Base-by-base conservation (phyloP, 192 early-diverging fungal species). In the Chytriomyces sp. region DNA sequence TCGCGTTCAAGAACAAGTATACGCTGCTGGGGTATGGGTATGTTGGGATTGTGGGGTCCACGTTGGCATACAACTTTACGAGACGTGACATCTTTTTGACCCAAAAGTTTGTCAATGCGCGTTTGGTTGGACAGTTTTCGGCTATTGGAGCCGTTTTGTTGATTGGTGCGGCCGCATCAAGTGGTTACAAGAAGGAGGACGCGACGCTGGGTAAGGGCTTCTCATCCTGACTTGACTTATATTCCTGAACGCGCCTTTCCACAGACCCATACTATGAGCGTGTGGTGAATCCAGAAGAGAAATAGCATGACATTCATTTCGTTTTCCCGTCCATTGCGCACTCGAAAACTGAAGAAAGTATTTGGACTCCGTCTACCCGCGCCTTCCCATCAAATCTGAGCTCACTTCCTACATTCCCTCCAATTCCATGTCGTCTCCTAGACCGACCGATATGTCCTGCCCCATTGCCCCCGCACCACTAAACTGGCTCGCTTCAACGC, bases 371-470 rank as follows among this genome's bases (percentile, higher is more conserved):
- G n/a, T n/a, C n/a, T n/a, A n/a, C n/a, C n/a, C n/a, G n/a, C n/a
- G n/a, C n/a, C n/a, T n/a, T n/a, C n/a, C n/a, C n/a, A n/a, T n/a
- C n/a, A 58, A 32, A 26, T 30, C 52, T 5, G 52, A 10, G 28
- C 65, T 68, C 54, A 68, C 52, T 55, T 68, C 65, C 54, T 55
- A 30, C 65, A 68, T 68, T 17, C 65, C 65, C 36, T 68, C 52
- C 49, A 68, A 32, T 26, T 55, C 65, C 65, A 68, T 55, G 55
- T 68, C 54, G 7, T 8, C 32, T 33, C 54, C 52, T 10, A 28
- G n/a, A 65, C 26, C 60, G 12, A 7, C 60, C 56, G n/a, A 12
- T 30, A 17, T 28, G n/a, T 26, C 55, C 12, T 30, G 17, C 19
- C 28, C 55, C 55, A 57, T 30, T 0, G 10, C 17, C 17, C 10